These are phyloP conservation scores for Musa acuminata DNA, from an alignment of 176 grass and related monocot genomes.

Conservation along the genomic window DNA sequence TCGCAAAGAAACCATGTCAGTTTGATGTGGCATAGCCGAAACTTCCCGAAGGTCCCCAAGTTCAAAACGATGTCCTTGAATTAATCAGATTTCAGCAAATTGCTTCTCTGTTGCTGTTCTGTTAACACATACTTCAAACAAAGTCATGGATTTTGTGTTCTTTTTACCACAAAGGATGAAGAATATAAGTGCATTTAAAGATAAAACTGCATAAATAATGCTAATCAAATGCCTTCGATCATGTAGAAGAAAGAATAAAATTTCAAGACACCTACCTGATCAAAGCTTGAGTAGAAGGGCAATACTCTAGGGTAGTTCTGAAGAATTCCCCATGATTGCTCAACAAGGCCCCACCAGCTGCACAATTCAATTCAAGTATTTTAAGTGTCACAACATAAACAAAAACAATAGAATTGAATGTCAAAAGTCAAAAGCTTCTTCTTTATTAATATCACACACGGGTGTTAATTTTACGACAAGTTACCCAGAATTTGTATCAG, in stretches of 20 bases:
- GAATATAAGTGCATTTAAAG: not conserved
- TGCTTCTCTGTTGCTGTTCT: too few species aligned
- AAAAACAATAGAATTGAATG: slow-evolving; percentile 16
- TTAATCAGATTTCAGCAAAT: too few species aligned
- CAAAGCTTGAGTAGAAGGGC: slow-evolving; percentile 78
- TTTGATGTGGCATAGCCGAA: too few species aligned
- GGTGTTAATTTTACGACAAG: too few species aligned
- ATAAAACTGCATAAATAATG: slow-evolving; percentile 2
- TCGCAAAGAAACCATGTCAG: too few species aligned
- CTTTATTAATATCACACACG: not conserved
- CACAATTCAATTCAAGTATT: slow-evolving; percentile 24
- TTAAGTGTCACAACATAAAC: not conserved
- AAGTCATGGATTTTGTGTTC: too few species aligned
- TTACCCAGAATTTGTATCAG: too few species aligned
- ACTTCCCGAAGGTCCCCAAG: too few species aligned
- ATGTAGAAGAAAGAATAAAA: slow-evolving; percentile 1
- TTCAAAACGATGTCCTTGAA: too few species aligned
- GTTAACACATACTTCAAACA: too few species aligned
- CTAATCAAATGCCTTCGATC: not conserved
- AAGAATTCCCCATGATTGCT: slow-evolving; percentile 86
- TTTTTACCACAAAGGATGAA: not conserved
- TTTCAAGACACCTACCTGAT: slow-evolving; percentile 45
- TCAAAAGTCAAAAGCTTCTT: not conserved
- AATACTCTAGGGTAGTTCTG: slow-evolving; percentile 60
- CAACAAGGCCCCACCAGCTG: slow-evolving; percentile 89